phyloP scores from a whole-genome alignment of 2,329 filamentous ascomycete genomes.

The Colletotrichum spaethianum region DNA sequence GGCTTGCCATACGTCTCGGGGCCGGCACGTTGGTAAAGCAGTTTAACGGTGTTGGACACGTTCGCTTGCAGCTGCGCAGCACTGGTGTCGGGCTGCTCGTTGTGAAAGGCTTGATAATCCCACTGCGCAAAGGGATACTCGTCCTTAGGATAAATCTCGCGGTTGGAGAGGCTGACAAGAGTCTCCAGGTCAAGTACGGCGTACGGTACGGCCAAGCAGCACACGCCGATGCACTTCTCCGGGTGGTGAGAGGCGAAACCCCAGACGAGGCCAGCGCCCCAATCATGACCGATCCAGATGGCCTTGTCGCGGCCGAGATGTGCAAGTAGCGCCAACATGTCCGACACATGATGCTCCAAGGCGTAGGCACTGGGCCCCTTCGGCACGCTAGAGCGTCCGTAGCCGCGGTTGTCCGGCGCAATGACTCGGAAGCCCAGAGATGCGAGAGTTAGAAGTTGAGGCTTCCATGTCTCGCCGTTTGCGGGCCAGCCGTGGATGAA shows the following conservation, averaged over 20 bases:
- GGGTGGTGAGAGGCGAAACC: slow-evolving; percentile 49
- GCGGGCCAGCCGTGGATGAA: slow-evolving; percentile 56
- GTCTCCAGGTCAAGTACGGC: slow-evolving; percentile 54
- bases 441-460: slow-evolving; percentile 48
- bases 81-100: slow-evolving; percentile 46
- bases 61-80: slow-evolving; percentile 42
- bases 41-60: slow-evolving; percentile 39
- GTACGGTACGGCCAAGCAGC: slow-evolving; percentile 56
- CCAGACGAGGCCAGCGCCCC: slow-evolving; percentile 51
- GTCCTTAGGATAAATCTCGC: slow-evolving; percentile 60
- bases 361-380: slow-evolving; percentile 48
- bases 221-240: slow-evolving; percentile 45
- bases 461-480: slow-evolving; percentile 51
- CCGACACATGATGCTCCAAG: slow-evolving; percentile 50
- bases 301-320: slow-evolving; percentile 52
- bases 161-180: slow-evolving; percentile 54
- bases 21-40: slow-evolving; percentile 21
- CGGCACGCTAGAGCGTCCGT: slow-evolving; percentile 53
- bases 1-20: slow-evolving; percentile 25
- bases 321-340: slow-evolving; percentile 52
- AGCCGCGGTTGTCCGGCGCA: slow-evolving; percentile 54
- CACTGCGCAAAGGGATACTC: slow-evolving; percentile 54
- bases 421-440: slow-evolving; percentile 50
- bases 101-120: slow-evolving; percentile 49
- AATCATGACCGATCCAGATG: slow-evolving; percentile 65